These are phyloP conservation scores for Protomyces pachydermus DNA, from an alignment of 1,139 yeast genomes.

Conservation along the genomic window DNA sequence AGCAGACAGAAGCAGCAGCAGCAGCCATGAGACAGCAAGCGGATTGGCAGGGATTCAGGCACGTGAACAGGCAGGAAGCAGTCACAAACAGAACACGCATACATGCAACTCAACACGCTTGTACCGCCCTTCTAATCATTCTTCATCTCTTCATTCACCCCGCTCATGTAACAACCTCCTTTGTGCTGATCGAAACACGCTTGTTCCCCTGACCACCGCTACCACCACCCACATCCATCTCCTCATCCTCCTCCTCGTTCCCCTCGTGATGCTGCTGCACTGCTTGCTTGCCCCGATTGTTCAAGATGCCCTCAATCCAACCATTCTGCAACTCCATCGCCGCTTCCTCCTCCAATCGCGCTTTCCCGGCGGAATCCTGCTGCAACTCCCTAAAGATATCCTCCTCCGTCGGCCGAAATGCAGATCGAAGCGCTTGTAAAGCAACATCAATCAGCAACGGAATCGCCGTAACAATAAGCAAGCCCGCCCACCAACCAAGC, in stretches of 20 bases:
- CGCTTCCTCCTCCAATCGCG: conserved; percentile 67
- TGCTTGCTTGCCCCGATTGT: background rate
- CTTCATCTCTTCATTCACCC: background rate
- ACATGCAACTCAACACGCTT: no score
- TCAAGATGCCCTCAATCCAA: conserved; percentile 46
- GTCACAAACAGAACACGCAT: no score
- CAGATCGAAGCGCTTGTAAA: conserved; percentile 52
- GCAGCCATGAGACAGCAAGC: no score
- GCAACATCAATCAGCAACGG: conserved; percentile 65
- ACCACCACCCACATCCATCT: background rate
- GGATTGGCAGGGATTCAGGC: no score
- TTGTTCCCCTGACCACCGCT: background rate
- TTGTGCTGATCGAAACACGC: background rate
- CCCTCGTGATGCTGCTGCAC: background rate
- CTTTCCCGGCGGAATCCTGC: conserved; percentile 60
- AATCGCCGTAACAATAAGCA: conserved; percentile 48
- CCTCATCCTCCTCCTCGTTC: background rate
- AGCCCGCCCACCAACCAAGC: conserved; percentile 76
- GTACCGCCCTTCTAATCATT: background rate
- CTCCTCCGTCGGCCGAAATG: conserved; percentile 65
- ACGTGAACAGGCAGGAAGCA: no score
- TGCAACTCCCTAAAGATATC: conserved; percentile 76
- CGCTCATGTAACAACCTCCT: background rate
- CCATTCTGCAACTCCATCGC: conserved; percentile 70
- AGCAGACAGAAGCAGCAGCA: no score